Evolutionary conservation across 148 eudicot genomes (phyloP).

Genomic region (Mesembryanthemum crystallinum): DNA sequence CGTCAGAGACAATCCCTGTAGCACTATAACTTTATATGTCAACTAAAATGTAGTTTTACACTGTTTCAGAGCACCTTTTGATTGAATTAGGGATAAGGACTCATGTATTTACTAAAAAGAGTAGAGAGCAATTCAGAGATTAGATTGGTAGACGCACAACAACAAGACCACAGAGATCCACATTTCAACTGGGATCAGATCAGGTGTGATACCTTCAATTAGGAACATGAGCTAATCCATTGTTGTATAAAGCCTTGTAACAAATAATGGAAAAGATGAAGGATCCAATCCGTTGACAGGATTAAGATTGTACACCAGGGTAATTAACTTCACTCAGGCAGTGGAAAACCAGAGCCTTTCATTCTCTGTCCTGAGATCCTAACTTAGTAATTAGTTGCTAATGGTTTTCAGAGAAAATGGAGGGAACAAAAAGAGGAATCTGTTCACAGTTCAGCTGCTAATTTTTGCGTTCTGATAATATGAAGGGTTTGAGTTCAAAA

Average conservation of each 20-base stretch:
- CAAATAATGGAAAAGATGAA: too few species aligned
- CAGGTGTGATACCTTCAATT: too few species aligned
- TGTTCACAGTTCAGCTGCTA: background rate
- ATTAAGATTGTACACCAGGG: too few species aligned
- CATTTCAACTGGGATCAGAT: too few species aligned
- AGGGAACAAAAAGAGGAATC: background rate
- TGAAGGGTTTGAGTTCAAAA: too few species aligned
- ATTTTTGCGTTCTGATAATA: background rate
- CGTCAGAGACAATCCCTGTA: background rate
- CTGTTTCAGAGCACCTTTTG: background rate
- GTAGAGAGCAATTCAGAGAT: too few species aligned
- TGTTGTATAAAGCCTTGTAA: too few species aligned
- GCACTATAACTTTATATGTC: background rate
- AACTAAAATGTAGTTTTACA: background rate
- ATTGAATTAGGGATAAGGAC: background rate
- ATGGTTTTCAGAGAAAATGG: background rate
- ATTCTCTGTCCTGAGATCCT: background rate
- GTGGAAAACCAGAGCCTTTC: background rate
- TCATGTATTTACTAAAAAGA: background rate
- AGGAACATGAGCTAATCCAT: too few species aligned
- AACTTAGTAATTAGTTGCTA: background rate
- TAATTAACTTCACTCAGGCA: background rate
- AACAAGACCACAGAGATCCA: too few species aligned
- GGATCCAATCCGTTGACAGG: too few species aligned
- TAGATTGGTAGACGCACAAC: too few species aligned